Conservation (phyloP, 192 early-diverging fungal species). For the Geranomyces variabilis region DNA sequence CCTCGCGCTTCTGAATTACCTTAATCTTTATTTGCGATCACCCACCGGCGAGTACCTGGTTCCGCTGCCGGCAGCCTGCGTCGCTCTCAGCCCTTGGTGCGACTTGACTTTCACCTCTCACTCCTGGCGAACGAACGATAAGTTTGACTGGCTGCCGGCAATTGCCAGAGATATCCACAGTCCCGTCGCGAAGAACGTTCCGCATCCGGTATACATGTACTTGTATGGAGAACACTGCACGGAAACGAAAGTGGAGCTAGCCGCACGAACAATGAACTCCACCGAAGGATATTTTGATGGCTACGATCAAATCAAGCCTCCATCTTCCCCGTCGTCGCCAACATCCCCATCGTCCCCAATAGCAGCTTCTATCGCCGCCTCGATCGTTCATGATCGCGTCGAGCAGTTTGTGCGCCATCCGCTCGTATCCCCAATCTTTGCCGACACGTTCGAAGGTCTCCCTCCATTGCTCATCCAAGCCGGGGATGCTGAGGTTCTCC, state of each 20-base stretch:
- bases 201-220: constrained; percentile 48
- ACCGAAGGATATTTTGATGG: background rate
- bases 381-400: constrained; percentile 27
- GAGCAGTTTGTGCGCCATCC: constrained; percentile 48
- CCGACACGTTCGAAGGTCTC: constrained; percentile 37
- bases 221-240: constrained; percentile 40
- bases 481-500: constrained; percentile 48
- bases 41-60: constrained; percentile 28
- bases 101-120: constrained; percentile 41
- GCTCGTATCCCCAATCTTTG: constrained; percentile 49
- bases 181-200: constrained; percentile 29
- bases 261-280: background rate
- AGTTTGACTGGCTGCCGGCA: constrained; percentile 44
- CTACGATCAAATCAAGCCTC: too few relatives aligned
- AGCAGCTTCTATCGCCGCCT: background rate
- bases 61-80: constrained; percentile 38
- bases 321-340: background rate
- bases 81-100: constrained; percentile 48
- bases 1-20: constrained; percentile 50
- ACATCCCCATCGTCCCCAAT: background rate
- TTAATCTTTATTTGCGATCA: constrained; percentile 43
- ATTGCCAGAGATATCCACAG: constrained; percentile 38
- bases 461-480: constrained; percentile 50
- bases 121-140: constrained; percentile 44
- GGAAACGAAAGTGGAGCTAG: background rate